Base-by-base conservation (phyloP, 2,329 filamentous ascomycete genomes). In the Pseudogymnoascus sp. region DNA sequence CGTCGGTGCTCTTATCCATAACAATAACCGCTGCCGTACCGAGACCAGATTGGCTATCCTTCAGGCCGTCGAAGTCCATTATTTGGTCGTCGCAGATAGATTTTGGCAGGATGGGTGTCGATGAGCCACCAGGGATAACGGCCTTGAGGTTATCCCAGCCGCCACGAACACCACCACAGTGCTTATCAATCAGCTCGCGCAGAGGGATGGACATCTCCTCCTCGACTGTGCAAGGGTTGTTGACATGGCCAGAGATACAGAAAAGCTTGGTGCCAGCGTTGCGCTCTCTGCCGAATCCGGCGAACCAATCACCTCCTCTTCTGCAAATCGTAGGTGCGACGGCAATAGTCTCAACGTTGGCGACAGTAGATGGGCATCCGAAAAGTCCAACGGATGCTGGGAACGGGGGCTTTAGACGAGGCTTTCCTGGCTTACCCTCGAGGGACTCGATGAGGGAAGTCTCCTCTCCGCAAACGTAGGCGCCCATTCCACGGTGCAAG, bases 131-230 rank as follows among this genome's bases (percentile, higher is more conserved):
- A 6, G 94, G 94, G 69, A 99, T 99, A 72, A 99, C 80, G 66
- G 94, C 94, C 70, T 92, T 86, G 61, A 99, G 83, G 79, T 99
- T 99, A 76, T 99, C 94, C 94, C 94, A 99, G 63, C 94, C 94
- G 66, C 94, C 94, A 71, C 87, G 87, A 61, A 99, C 94, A 76
- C 94, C 94, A 75, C 94, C 94, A 74, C 94, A 97, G 84, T 99
- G 94, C 80, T 91, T 94, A 67, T 99, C 94, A 71, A 99, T 97
- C 66, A 99, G 86, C 78, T 99, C 94, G 49, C 90, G 88, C 65
- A 99, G 85, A 45, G 94, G 89, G 69, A 99, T 99, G 61, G 91
- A 96, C 94, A 99, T 99, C 80, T 99, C 94, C 80, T 99, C 94
- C 78, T 99, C 94, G 65, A 99, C 94, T 0, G 94, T 97, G 76